Conservation (phyloP, 2,329 filamentous ascomycete species). For the Ramularia collo-cygni region DNA sequence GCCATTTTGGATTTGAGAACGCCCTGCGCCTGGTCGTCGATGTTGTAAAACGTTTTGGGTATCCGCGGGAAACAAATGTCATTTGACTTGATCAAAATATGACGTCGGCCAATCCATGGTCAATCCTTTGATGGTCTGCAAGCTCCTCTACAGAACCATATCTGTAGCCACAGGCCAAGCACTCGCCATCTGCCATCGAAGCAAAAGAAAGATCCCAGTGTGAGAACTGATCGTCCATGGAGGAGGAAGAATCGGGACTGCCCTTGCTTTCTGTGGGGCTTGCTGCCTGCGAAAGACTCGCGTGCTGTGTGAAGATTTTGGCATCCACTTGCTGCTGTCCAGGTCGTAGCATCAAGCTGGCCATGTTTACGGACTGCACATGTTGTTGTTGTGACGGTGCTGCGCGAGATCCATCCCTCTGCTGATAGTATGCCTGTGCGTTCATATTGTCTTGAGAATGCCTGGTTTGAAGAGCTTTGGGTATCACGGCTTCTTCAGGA, state of each 20-base stretch:
- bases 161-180: constrained; percentile 19
- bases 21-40: too few species aligned
- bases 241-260: neutral
- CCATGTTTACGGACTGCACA: neutral
- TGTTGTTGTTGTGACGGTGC: too few species aligned
- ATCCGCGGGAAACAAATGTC: too few species aligned
- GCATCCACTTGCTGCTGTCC: neutral
- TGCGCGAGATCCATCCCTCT: too few species aligned
- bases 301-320: neutral
- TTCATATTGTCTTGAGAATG: neutral
- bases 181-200: constrained; percentile 8
- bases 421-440: neutral
- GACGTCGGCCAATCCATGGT: constrained; percentile 18
- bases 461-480: neutral
- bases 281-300: neutral
- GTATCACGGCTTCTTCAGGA: too few species aligned
- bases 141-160: constrained; percentile 19
- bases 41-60: too few species aligned
- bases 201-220: neutral
- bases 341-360: neutral
- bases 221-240: neutral
- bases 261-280: neutral
- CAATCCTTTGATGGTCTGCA: constrained; percentile 17
- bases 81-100: constrained; percentile 9
- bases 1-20: too few species aligned